Percentiles rank a stretch among this genome's conserved stretches.
These are phyloP conservation scores for Hanseniaspora singularis DNA, from an alignment of 805 yeast genomes.

Conservation along the genomic window DNA sequence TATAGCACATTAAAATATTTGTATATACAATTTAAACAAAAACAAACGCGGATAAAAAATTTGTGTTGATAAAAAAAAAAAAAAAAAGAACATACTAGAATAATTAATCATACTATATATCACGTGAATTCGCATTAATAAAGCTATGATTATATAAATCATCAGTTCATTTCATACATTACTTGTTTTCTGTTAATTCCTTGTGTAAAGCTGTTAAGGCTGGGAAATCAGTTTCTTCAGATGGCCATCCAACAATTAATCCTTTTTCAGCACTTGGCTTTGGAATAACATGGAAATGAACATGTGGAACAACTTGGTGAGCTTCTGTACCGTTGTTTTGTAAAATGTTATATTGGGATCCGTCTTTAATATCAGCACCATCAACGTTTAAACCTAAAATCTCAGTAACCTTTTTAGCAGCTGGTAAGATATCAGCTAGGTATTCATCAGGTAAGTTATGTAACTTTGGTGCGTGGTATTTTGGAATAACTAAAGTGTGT, in stretches of 20 bases:
- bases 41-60: too few relatives aligned
- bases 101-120: too few relatives aligned
- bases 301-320: slow-evolving; percentile 91
- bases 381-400: slow-evolving; percentile 54
- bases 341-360: slow-evolving; percentile 71
- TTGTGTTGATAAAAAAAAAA: too few relatives aligned
- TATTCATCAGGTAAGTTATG: slow-evolving; percentile 90
- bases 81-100: too few relatives aligned
- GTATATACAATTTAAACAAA: too few relatives aligned
- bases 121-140: too few relatives aligned
- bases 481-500: slow-evolving; percentile 83
- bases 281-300: slow-evolving; percentile 93
- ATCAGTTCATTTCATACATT: too few relatives aligned
- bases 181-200: slow-evolving; percentile 37
- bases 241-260: slow-evolving; percentile 89
- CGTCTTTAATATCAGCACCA: slow-evolving; percentile 46
- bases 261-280: slow-evolving; percentile 66
- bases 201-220: slow-evolving; percentile 58
- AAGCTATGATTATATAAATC: too few relatives aligned
- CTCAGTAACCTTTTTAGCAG: slow-evolving; percentile 72
- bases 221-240: slow-evolving; percentile 62
- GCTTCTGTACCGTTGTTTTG: slow-evolving; percentile 94
- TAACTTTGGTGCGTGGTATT: slow-evolving; percentile 82
- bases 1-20: too few relatives aligned
- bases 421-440: slow-evolving; percentile 73